Evolutionary conservation across 2,329 filamentous ascomycete species (phyloP).

Genomic region (Parastagonospora avenae): DNA sequence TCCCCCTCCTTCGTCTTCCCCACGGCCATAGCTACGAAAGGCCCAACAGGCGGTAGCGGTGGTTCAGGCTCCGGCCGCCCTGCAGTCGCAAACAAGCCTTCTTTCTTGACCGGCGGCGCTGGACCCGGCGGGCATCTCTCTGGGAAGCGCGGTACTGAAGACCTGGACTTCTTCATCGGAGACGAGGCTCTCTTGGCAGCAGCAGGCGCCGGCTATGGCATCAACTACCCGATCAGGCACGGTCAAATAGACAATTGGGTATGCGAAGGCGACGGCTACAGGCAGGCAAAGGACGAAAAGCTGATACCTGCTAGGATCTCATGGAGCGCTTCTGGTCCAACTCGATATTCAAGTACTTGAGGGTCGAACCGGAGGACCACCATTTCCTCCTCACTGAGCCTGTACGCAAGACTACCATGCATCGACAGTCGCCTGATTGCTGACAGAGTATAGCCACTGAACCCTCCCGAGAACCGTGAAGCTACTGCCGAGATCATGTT

Average conservation of each 20-base stretch:
- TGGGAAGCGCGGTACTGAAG: constrained; percentile 92
- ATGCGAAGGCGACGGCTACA: constrained; percentile 34
- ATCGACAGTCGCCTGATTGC: not conserved
- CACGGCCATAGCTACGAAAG: constrained; percentile 96
- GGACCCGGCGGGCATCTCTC: constrained; percentile 82
- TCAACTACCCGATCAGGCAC: constrained; percentile 97
- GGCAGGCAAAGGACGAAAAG: not conserved
- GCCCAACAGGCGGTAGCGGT: constrained; percentile 69
- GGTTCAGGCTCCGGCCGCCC: constrained; percentile 87
- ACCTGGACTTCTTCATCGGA: constrained; percentile 98
- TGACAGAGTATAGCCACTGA: constrained; percentile 72
- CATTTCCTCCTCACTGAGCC: constrained; percentile 98
- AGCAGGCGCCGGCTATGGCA: constrained; percentile 86
- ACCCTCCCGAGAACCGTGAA: constrained; percentile 97
- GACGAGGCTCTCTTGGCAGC: constrained; percentile 90
- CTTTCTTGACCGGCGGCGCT: constrained; percentile 89
- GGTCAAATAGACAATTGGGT: constrained; percentile 99
- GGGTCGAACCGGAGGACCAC: constrained; percentile 97
- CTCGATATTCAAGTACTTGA: constrained; percentile 99
- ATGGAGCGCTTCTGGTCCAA: constrained; percentile 99
- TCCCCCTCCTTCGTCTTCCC: constrained; percentile 99
- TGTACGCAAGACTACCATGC: constrained; percentile 58
- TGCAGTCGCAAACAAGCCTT: constrained; percentile 90
- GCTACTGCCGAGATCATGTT: constrained; percentile 99
- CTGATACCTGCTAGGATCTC: constrained; percentile 69